Percentiles rank a stretch among this genome's conserved stretches.
Evolutionary conservation across 1,139 yeast genomes (phyloP).

Genomic region (Taphrina wiesneri): DNA sequence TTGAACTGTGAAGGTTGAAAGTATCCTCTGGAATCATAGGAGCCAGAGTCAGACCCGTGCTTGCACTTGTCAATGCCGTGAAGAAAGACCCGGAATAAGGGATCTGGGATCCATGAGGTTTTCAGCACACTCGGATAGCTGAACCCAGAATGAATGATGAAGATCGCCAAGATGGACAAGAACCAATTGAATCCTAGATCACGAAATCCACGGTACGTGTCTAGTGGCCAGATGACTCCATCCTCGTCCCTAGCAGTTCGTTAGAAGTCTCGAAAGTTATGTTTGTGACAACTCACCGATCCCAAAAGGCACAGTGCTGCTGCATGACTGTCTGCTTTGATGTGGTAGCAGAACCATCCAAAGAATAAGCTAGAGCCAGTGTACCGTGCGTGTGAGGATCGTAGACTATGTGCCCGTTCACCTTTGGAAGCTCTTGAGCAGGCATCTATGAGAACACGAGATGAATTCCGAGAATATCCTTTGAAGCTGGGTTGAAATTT

Average conservation of each 20-base stretch:
- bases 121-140: slow-evolving; percentile 30
- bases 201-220: slow-evolving; percentile 29
- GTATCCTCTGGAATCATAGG: slow-evolving; percentile 26
- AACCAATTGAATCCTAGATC: slow-evolving; percentile 35
- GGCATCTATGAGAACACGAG: no score
- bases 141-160: slow-evolving; percentile 27
- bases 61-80: slow-evolving; percentile 34
- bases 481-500: no score
- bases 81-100: slow-evolving; percentile 30
- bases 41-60: slow-evolving; percentile 32
- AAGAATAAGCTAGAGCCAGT: slow-evolving; percentile 3
- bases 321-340: slow-evolving; percentile 25
- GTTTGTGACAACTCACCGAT: background rate
- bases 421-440: background rate
- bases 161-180: slow-evolving; percentile 23
- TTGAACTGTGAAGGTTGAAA: slow-evolving; percentile 31
- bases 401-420: background rate
- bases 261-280: background rate
- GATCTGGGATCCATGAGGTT: slow-evolving; percentile 29
- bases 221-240: slow-evolving; percentile 28
- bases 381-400: background rate
- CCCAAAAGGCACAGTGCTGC: slow-evolving; percentile 35
- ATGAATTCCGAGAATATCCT: no score
- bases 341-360: slow-evolving; percentile 2
- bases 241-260: slow-evolving; percentile 17